Evolutionary conservation across 805 yeast species (phyloP), one percentile per base, ranked within the genome.

Genomic region (Nakazawaea holstii): DNA sequence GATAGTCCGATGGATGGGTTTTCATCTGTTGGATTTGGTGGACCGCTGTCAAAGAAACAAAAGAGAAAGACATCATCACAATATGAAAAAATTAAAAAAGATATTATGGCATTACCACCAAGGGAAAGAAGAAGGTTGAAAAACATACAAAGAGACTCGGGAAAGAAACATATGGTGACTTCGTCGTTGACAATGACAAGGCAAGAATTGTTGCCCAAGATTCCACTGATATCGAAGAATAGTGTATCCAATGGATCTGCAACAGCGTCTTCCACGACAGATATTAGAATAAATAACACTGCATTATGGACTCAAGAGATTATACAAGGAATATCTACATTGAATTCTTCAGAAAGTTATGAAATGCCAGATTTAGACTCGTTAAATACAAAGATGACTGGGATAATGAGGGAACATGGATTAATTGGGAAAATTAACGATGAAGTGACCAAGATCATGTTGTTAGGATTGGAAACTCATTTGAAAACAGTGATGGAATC

Each of bases 261-360:
- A 20, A 45, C 47, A 27, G 33, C 30, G 7, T 15, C 48, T 20
- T 8, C 37, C 20, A 6, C 40, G n/a, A 40, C 43, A 32, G 48
- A 40, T 24, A n/a, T 29, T 3, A 40, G 43, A 43, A 27, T 38
- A 20, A 38, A 61, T 46, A 79, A 77, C 54, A 76, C 87, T 31
- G 76, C 82, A 29, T 84, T 84, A 55, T 90, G 97, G 92, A 88
- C 95, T 20, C 96, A 91, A 62, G 98, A 94, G 59, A 87, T 94
- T 14, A 76, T 84, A 46, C 90, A 84, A 58, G 95, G 94, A 3
- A 77, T 88, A 47, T 89, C 87, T 55, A 79, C 94, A 1, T 92
- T 94, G 4, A 70, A 91, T 32, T 77, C 92, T 2, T 70, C 87
- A 1, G 96, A 92, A 54, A 72, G 79, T 33, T 87, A 73, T 60